Conservation (phyloP, 2,329 filamentous ascomycete species). For the Colletotrichum chlorophyti region DNA sequence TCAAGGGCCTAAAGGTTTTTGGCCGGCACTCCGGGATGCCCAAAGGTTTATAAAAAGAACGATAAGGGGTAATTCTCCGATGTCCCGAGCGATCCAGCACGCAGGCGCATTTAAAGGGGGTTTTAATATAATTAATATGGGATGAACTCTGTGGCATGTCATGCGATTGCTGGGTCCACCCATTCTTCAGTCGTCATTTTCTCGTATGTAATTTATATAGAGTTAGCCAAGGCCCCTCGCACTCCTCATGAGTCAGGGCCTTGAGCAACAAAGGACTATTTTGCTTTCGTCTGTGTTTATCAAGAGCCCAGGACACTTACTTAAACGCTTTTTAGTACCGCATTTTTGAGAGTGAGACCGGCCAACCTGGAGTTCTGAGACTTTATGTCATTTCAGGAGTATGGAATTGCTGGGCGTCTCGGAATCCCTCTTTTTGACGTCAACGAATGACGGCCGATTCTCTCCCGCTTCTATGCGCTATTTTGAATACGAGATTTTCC, state of each 20-base stretch:
- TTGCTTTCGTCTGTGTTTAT: too few relatives aligned
- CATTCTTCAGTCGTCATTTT: not conserved
- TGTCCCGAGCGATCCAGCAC: not conserved
- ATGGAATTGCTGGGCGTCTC: too few relatives aligned
- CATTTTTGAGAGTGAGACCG: too few relatives aligned
- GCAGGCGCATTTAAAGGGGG: not conserved
- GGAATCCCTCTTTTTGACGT: too few relatives aligned
- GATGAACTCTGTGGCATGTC: not conserved
- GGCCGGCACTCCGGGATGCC: not conserved
- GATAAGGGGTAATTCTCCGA: not conserved
- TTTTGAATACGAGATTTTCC: too few relatives aligned
- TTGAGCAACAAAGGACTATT: too few relatives aligned
- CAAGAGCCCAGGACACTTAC: too few relatives aligned
- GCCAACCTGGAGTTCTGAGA: too few relatives aligned
- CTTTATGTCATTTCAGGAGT: too few relatives aligned
- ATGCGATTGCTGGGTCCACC: not conserved
- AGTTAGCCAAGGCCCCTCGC: not conserved
- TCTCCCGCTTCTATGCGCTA: too few relatives aligned
- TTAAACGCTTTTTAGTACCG: too few relatives aligned
- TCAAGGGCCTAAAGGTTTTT: not conserved
- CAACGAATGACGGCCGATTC: too few relatives aligned
- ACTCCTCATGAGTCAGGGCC: slow-evolving; percentile 2
- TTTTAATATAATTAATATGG: not conserved
- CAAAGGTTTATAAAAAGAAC: not conserved
- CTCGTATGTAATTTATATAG: slow-evolving; percentile 11